Evolutionary conservation across 75 land plant species (phyloP).

Genomic region (Gnetum montanum): DNA sequence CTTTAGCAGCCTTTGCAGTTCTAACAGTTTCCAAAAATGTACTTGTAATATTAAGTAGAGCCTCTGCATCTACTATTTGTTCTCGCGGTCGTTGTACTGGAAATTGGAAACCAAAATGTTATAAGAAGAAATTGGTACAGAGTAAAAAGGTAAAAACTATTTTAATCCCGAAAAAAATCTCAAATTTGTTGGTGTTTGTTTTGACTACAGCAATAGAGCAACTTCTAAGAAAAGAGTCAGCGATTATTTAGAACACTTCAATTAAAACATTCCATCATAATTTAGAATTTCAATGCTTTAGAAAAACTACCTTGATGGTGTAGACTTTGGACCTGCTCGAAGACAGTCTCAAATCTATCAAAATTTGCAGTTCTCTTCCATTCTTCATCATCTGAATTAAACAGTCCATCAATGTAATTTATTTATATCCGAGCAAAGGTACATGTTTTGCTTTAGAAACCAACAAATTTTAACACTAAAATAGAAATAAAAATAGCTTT

Average conservation of each 20-base stretch:
- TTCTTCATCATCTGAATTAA: conserved; percentile 43
- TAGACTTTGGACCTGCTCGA: conserved; percentile 44
- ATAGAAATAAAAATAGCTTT: background rate
- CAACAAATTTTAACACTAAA: background rate
- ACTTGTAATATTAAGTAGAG: conserved; percentile 44
- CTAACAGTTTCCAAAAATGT: conserved; percentile 33
- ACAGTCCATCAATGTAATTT: background rate
- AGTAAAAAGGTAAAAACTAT: too few relatives aligned
- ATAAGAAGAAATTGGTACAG: too few relatives aligned
- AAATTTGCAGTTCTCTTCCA: conserved; percentile 17
- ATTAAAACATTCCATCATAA: background rate
- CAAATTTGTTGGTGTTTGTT: too few relatives aligned
- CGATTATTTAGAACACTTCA: background rate
- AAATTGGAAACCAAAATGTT: too few relatives aligned
- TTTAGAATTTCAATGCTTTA: background rate
- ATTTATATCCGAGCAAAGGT: background rate
- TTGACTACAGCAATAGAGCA: too few relatives aligned
- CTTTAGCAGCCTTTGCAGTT: conserved; percentile 18
- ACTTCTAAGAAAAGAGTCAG: background rate
- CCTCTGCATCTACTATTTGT: conserved; percentile 88
- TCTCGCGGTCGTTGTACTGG: conserved; percentile 73
- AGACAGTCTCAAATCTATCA: conserved; percentile 29
- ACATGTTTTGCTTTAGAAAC: too few relatives aligned
- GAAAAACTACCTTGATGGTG: conserved; percentile 33
- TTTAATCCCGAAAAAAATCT: background rate